phyloP scores from a whole-genome alignment of 2,329 filamentous ascomycete genomes.

The Colletotrichum coccodes region DNA sequence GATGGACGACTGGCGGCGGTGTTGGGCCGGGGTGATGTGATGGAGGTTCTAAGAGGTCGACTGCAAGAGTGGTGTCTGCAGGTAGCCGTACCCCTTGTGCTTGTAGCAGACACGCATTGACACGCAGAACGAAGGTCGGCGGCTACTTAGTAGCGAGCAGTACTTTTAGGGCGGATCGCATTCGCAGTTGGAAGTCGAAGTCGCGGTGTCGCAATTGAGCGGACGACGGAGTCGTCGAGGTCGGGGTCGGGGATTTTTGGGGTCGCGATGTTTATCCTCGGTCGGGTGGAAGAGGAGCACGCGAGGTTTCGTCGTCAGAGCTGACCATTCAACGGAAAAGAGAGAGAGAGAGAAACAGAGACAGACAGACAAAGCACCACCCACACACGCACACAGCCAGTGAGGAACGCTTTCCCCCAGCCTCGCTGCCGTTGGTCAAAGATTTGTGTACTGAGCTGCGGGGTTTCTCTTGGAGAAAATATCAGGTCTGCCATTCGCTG shows the following conservation, averaged over 20 bases:
- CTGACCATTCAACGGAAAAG: conserved; percentile 10
- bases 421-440: conserved; percentile 31
- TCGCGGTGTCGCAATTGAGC: conserved; percentile 17
- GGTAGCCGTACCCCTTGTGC: conserved; percentile 32
- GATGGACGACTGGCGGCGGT: conserved; percentile 21
- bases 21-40: conserved; percentile 26
- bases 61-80: conserved; percentile 27
- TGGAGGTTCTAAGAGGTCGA: conserved; percentile 30
- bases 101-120: conserved; percentile 28
- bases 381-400: neutral
- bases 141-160: conserved; percentile 9
- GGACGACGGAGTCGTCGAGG: conserved; percentile 1
- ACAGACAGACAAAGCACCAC: neutral
- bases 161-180: conserved; percentile 5
- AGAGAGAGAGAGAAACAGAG: neutral
- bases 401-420: conserved; percentile 21
- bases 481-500: conserved; percentile 13
- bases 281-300: conserved; percentile 32
- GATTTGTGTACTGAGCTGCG: conserved; percentile 32
- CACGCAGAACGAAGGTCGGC: conserved; percentile 23
- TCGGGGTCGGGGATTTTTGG: conserved; percentile 3
- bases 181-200: neutral
- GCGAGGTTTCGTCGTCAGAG: conserved; percentile 25
- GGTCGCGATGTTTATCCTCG: conserved; percentile 33
- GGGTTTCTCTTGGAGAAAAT: conserved; percentile 34